A percentile compares a stretch with the other conserved stretches of the same genome.
These are phyloP conservation scores for Glebionis coronaria DNA, from an alignment of 129 eudicot species.

Conservation along the genomic window DNA sequence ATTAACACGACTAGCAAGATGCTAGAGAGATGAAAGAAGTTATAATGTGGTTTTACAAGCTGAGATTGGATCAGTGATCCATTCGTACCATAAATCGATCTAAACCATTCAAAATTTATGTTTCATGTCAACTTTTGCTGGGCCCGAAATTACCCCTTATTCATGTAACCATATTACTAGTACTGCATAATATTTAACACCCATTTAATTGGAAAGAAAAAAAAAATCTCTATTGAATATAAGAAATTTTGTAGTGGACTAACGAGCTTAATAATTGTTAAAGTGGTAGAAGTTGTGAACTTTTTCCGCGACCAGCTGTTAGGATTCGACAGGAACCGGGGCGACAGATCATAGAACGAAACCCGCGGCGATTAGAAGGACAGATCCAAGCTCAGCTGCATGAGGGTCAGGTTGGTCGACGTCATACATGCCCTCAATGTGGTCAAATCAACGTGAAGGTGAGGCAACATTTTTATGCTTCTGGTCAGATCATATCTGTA, in stretches of 20 bases:
- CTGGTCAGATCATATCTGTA: not conserved
- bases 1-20: no score
- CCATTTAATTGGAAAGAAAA: no score
- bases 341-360: no score
- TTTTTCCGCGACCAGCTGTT: constrained; percentile 68
- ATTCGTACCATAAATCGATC: not conserved
- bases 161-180: no score
- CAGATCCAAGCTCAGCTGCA: constrained; percentile 42
- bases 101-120: no score
- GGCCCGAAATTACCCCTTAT: no score
- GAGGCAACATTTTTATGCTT: constrained; percentile 12
- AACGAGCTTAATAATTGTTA: constrained; percentile 20
- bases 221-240: not conserved
- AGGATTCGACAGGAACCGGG: no score
- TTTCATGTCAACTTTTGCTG: no score
- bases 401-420: constrained; percentile 35
- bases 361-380: constrained; percentile 44
- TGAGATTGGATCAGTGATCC: no score
- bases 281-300: constrained; percentile 68
- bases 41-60: no score
- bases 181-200: no score
- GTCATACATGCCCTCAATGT: constrained; percentile 74
- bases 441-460: constrained; percentile 67
- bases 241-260: not conserved
- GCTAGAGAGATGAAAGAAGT: no score